These are phyloP conservation scores for Clarireedia paspali DNA, from an alignment of 2,329 filamentous ascomycete species.

Conservation along the genomic window DNA sequence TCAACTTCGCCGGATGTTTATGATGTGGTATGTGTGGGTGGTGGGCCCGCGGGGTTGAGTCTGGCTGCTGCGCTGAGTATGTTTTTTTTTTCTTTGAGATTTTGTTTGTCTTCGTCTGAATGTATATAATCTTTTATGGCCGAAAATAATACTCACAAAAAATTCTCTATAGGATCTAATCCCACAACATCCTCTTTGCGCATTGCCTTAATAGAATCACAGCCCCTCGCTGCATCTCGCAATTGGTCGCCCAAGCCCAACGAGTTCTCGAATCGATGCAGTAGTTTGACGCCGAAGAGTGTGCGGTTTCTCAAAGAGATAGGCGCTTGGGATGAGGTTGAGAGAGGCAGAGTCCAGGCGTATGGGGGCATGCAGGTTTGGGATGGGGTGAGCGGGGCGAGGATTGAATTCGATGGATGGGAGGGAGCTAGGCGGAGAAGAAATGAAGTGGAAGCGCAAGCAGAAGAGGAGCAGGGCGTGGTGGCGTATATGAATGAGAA, in stretches of 20 bases:
- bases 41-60: slow-evolving; percentile 60
- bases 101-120: neutral
- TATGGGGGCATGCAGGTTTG: slow-evolving; percentile 98
- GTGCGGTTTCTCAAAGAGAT: slow-evolving; percentile 75
- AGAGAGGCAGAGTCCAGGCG: slow-evolving; percentile 65
- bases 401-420: slow-evolving; percentile 73
- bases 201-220: slow-evolving; percentile 83
- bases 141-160: neutral
- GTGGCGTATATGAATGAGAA: slow-evolving; percentile 99
- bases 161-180: slow-evolving; percentile 54
- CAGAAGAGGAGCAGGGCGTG: slow-evolving; percentile 31
- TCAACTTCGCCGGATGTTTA: slow-evolving; percentile 22
- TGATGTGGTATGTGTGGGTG: slow-evolving; percentile 31
- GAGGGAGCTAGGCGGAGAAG: neutral
- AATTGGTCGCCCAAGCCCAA: slow-evolving; percentile 58
- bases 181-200: slow-evolving; percentile 68
- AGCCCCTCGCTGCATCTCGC: slow-evolving; percentile 66
- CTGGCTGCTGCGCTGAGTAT: slow-evolving; percentile 69
- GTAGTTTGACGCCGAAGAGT: slow-evolving; percentile 84
- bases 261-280: slow-evolving; percentile 88
- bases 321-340: slow-evolving; percentile 76
- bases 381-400: slow-evolving; percentile 84
- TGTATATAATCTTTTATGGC: neutral
- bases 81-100: slow-evolving; percentile 19
- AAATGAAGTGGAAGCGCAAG: neutral